phyloP scores from a whole-genome alignment of 345 rosid species.

The Moringa oleifera region DNA sequence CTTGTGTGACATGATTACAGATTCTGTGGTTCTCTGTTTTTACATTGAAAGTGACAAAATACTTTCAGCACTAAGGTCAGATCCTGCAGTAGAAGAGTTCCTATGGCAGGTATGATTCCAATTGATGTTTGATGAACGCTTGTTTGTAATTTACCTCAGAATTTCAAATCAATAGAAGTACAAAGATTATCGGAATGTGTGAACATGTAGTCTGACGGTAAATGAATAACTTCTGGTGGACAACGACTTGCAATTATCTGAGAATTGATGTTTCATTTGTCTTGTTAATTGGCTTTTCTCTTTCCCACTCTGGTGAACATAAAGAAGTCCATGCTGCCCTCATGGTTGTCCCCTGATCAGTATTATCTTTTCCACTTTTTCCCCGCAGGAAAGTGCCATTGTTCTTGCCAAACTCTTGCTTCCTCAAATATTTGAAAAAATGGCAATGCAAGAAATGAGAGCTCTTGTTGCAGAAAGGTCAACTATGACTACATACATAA shows the following conservation, averaged over 20 bases:
- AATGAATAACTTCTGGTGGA: too few species aligned
- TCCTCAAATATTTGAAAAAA: slow-evolving; percentile 83
- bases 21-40: slow-evolving; percentile 74
- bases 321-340: not conserved
- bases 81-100: slow-evolving; percentile 64
- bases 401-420: slow-evolving; percentile 65
- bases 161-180: too few species aligned
- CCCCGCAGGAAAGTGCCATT: slow-evolving; percentile 79
- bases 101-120: slow-evolving; percentile 72
- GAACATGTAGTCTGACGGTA: too few species aligned
- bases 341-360: not conserved
- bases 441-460: slow-evolving; percentile 77
- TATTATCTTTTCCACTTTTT: not conserved
- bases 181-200: too few species aligned
- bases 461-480: slow-evolving; percentile 69
- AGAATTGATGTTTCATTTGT: not conserved
- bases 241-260: not conserved
- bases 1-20: slow-evolving; percentile 71
- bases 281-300: not conserved
- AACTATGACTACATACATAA: slow-evolving; percentile 39
- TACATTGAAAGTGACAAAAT: slow-evolving; percentile 57
- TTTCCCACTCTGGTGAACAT: slow-evolving; percentile 7
- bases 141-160: not conserved
- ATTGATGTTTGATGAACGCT: not conserved
- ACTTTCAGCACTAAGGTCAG: slow-evolving; percentile 47